Conservation (phyloP, 495 filamentous ascomycete genomes). For the Cercophora newfieldiana region DNA sequence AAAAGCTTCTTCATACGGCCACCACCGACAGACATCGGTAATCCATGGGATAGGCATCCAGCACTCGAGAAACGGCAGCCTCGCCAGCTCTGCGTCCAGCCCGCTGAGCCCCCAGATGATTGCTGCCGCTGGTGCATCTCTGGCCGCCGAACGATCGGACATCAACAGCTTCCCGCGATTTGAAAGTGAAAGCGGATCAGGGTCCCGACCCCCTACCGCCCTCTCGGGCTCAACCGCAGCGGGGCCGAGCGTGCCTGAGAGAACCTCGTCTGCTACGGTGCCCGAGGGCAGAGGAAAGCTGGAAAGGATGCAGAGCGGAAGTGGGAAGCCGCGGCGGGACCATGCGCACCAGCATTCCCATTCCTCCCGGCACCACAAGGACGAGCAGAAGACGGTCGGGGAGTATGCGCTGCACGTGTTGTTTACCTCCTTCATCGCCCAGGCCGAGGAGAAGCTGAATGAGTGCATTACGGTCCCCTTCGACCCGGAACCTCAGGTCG, state of each 20-base stretch:
- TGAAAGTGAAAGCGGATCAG: conserved; percentile 40
- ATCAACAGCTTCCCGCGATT: conserved; percentile 43
- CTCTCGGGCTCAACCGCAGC: conserved; percentile 45
- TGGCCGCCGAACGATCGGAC: conserved; percentile 46
- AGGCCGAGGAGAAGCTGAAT: conserved; percentile 91
- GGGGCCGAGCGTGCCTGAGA: conserved; percentile 35
- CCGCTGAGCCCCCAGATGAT: conserved; percentile 84
- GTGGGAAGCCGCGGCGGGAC: conserved; percentile 64
- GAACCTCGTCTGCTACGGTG: conserved; percentile 33
- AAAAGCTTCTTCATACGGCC: conserved; percentile 66
- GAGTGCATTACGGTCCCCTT: conserved; percentile 73
- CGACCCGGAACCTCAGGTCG: conserved; percentile 76
- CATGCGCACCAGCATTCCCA: conserved; percentile 79
- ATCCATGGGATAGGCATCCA: conserved; percentile 89
- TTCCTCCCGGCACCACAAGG: conserved; percentile 70
- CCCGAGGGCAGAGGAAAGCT: conserved; percentile 46
- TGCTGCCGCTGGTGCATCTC: conserved; percentile 59
- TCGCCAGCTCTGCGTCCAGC: conserved; percentile 62
- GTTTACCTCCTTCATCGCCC: conserved; percentile 84
- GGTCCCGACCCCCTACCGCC: conserved; percentile 41
- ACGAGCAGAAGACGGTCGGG: conserved; percentile 84
- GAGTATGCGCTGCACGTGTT: conserved; percentile 96
- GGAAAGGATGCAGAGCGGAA: conserved; percentile 66
- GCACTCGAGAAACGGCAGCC: conserved; percentile 84
- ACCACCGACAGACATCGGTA: conserved; percentile 92